Base-by-base conservation (phyloP, 208 protist genomes). In the Porcisia deanei region DNA sequence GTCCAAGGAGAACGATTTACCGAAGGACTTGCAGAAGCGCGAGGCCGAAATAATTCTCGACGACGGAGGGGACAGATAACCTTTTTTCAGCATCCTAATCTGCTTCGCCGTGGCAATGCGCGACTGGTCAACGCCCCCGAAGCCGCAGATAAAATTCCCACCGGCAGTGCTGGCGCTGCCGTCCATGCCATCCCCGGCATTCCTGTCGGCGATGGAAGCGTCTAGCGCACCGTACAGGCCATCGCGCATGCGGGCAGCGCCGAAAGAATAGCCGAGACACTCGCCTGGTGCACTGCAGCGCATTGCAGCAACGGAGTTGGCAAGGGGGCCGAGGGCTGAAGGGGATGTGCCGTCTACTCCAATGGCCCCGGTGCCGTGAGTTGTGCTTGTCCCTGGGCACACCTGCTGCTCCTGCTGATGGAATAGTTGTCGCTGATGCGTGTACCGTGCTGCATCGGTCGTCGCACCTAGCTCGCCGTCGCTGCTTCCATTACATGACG, bases 21-120 rank as follows among this genome's bases (percentile, higher is more conserved):
- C 78, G 5, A 76, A 77, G 10, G 85, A 68, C 55, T 89, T 87
- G 82, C 94, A 94, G 45, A 90, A 90, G 67, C 91, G 90, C 6
- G 87, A 85, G 14, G 90, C 90, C 39, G 89, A 94, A 53, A 95
- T 73, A 47, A 95, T 76, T 52, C 80, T 67, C n/a, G 84, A 83
- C 39, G 79, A 77, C 30, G 82, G 72, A 20, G 76, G 49, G 18
- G 69, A 77, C 18, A 88, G 61, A 45, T 77, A 81, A n/a, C 85
- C 85, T 70, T 84, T 83, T 76, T 84, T 85, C 14, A 84, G 75
- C 52, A 76, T 73, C 75, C 85, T 64, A 53, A 82, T 71, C 75
- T 83, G 65, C 76, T 59, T 71, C 57, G 78, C 43, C 37, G 70
- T 73, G 8, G 69, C 76, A 61, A 81, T 74, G 75, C 77, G 75